phyloP scores from a whole-genome alignment of 495 filamentous ascomycete species.

The Penicillium taxi region DNA sequence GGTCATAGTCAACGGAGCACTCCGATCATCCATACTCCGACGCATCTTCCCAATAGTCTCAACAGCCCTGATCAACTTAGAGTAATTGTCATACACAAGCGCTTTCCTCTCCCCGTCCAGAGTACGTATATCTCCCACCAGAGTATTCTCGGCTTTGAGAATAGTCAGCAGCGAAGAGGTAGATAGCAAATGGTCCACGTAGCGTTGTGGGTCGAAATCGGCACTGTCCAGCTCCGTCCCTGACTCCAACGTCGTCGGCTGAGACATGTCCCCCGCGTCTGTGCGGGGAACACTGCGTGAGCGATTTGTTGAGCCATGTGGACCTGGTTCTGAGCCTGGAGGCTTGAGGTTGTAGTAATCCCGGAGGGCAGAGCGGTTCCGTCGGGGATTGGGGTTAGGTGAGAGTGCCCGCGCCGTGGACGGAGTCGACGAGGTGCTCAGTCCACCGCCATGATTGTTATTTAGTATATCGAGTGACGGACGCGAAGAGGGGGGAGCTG shows the following conservation, averaged over 20 bases:
- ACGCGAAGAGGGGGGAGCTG: slow-evolving; percentile 60
- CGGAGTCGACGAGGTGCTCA: slow-evolving; percentile 44
- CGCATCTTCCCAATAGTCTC: slow-evolving; percentile 78
- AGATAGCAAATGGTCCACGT: slow-evolving; percentile 38
- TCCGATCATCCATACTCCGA: slow-evolving; percentile 43
- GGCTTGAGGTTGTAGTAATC: slow-evolving; percentile 88
- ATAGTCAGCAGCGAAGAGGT: slow-evolving; percentile 56
- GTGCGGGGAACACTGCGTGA: slow-evolving; percentile 36
- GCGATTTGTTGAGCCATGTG: slow-evolving; percentile 12
- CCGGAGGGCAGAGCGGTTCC: slow-evolving; percentile 75
- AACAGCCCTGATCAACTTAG: slow-evolving; percentile 87
- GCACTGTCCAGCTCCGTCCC: slow-evolving; percentile 42
- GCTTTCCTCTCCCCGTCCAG: slow-evolving; percentile 94
- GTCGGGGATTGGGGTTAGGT: slow-evolving; percentile 45
- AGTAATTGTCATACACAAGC: slow-evolving; percentile 96
- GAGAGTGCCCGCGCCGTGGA: slow-evolving; percentile 41
- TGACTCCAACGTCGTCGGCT: slow-evolving; percentile 21
- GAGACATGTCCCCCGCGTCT: slow-evolving; percentile 31
- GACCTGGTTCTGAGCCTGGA: slow-evolving; percentile 28
- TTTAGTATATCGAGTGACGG: slow-evolving; percentile 59
- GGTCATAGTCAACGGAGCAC: slow-evolving; percentile 41
- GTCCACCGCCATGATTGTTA: slow-evolving; percentile 36
- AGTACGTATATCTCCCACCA: slow-evolving; percentile 66
- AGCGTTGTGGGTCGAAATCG: slow-evolving; percentile 39
- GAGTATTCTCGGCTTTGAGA: slow-evolving; percentile 50